phyloP scores from a whole-genome alignment of 2,329 filamentous ascomycete genomes.

The Hyphodiscus sp. region DNA sequence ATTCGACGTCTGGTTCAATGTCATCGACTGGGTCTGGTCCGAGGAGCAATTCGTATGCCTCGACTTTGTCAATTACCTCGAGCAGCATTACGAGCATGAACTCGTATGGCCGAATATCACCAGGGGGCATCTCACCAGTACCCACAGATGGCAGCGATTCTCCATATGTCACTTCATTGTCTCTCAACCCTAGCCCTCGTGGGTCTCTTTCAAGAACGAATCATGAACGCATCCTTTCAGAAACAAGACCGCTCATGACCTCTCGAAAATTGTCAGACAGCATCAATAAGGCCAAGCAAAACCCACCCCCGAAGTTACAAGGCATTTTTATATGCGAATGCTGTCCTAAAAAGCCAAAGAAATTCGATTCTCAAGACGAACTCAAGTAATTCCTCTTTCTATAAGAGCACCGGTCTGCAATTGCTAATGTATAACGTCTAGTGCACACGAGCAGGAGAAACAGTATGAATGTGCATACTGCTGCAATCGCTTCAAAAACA shows the following conservation, averaged over 20 bases:
- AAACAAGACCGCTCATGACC: conserved; percentile 33
- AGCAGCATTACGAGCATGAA: conserved; percentile 61
- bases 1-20: conserved; percentile 51
- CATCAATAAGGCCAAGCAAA: conserved; percentile 34
- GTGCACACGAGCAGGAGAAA: conserved; percentile 87
- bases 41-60: conserved; percentile 56
- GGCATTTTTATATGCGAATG: conserved; percentile 78
- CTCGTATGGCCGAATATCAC: conserved; percentile 55
- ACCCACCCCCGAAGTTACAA: conserved; percentile 45
- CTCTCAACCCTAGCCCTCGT: conserved; percentile 33
- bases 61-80: conserved; percentile 50
- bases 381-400: conserved; percentile 57
- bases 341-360: conserved; percentile 95
- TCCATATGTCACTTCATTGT: conserved; percentile 44
- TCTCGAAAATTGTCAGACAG: conserved; percentile 42
- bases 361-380: conserved; percentile 80
- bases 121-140: conserved; percentile 47
- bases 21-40: conserved; percentile 60
- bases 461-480: conserved; percentile 93
- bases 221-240: conserved; percentile 32
- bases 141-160: conserved; percentile 38
- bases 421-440: conserved; percentile 34
- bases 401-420: background rate
- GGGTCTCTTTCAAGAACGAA: conserved; percentile 29
- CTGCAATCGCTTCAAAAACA: conserved; percentile 96